phyloP scores from a whole-genome alignment of 768 basidiomycete species.

The Holtermanniella nyarrowii region DNA sequence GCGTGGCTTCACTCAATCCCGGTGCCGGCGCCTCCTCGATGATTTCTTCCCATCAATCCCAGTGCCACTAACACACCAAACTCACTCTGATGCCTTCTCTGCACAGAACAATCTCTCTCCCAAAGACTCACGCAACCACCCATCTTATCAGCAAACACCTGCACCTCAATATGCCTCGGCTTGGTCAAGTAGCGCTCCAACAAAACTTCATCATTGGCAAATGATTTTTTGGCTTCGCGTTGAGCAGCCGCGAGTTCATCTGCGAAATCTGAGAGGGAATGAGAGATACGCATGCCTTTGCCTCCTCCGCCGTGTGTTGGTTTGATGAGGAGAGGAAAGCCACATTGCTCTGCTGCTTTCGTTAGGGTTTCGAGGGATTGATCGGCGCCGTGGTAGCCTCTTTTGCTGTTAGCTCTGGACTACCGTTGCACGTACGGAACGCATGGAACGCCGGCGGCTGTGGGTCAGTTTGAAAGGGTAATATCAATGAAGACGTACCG shows the following conservation, averaged over 20 bases:
- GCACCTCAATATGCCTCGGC: slow-evolving; percentile 87
- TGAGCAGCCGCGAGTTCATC: slow-evolving; percentile 78
- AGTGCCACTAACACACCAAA: slow-evolving; percentile 52
- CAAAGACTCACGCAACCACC: slow-evolving; percentile 87
- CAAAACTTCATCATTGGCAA: slow-evolving; percentile 75
- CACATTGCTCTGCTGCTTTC: slow-evolving; percentile 60
- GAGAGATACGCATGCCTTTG: slow-evolving; percentile 84
- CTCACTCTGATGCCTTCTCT: slow-evolving; percentile 76
- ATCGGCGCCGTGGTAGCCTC: slow-evolving; percentile 74
- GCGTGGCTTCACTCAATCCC: slow-evolving; percentile 64
- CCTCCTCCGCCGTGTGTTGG: slow-evolving; percentile 94
- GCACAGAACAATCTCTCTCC: slow-evolving; percentile 89
- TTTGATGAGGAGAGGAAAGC: slow-evolving; percentile 88
- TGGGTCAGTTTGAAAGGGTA: slow-evolving; percentile 6
- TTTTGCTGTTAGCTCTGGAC: neutral
- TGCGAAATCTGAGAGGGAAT: slow-evolving; percentile 57
- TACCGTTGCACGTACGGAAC: slow-evolving; percentile 51
- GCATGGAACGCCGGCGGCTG: slow-evolving; percentile 80
- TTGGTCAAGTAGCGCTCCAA: slow-evolving; percentile 80
- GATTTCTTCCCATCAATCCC: slow-evolving; percentile 20
- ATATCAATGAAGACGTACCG: slow-evolving; percentile 43
- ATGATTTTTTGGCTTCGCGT: slow-evolving; percentile 76
- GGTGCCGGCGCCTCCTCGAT: slow-evolving; percentile 73
- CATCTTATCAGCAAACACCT: slow-evolving; percentile 75
- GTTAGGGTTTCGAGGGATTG: slow-evolving; percentile 66